Base-by-base conservation (phyloP, 345 rosid species). In the Adansonia digitata region DNA sequence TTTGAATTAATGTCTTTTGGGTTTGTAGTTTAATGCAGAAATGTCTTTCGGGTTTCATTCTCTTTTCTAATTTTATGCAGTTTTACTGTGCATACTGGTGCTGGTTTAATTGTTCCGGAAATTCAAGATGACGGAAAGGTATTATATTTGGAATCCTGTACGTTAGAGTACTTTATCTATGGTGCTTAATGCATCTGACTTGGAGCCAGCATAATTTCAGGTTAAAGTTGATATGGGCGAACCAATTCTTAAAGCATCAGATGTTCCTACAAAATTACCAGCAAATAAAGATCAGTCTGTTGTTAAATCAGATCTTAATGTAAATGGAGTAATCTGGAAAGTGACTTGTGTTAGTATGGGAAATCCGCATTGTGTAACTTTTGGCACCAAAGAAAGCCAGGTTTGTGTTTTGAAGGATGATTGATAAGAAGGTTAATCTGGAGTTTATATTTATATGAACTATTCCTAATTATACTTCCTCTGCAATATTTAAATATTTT, bases 291-390 rank as follows among this genome's bases (percentile, higher is more conserved):
- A 60, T 60, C 85, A 73, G 48, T 82, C 92, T 80, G 92, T 84
- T 75, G 94, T 89, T 70, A 82, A 88, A 73, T 81, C 88, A 2
- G 95, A 84, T 56, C 75, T 93, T 53, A 84, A 74, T 77, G 91
- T 96, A 12, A 97, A 93, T 85, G 97, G 97, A 71, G 87, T 84
- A 40, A 79, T 82, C 73, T 96, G 99, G 99, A 84, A 84, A 80
- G 97, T 89, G 74, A 96, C 97, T n/a, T 93, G 98, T 72, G 97
- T 93, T 81, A 92, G 98, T 62, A 96, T 93, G 99, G 98, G 99
- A 14, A 96, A 96, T 84, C 99, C 99, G 64, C 99, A 96, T 71
- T 96, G 99, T 71, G 68, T 96, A 27, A 90, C 92, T 65, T 92
- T 93, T 56, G 94, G 97, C 51, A 82, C 79, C 43, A 85, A 85